Evolutionary conservation across 2,329 filamentous ascomycete genomes (phyloP), one percentile per base, ranked within the genome.

Genomic region (Diaporthe velutina): DNA sequence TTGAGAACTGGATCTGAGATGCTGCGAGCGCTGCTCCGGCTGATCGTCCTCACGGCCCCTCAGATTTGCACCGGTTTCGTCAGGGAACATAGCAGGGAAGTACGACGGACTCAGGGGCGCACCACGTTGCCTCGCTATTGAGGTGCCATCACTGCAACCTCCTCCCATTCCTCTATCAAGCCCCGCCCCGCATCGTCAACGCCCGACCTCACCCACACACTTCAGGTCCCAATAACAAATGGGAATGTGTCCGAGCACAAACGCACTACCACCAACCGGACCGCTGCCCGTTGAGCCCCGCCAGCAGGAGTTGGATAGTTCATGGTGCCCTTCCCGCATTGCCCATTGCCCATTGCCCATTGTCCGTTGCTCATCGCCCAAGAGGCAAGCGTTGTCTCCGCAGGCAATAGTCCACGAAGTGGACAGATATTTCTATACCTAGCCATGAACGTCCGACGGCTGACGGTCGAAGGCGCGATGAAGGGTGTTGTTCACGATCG

Each of bases 231-330:
- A 52, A 50, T 52, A 15, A 19, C 22, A 54, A 38, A 38, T 68
- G 64, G 64, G 30, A 40, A 30, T 54, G 33, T 52, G 57, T 64
- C 70, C 70, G 70, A 72, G 55, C 54, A 72, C 57, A 58, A 48
- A 30, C n/a, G n/a, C 38, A 30, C 57, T 28, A 40, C 33, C 19
- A 33, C 45, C 57, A 50, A 52, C 35, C 45, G 54, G 45, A 61
- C n/a, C 58, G 33, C 25, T 30, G 70, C 55, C 45, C 45, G 48
- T 61, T 28, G 45, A 72, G 58, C 70, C 70, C 55, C 57, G 38
- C 35, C 33, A 25, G 45, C 70, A 64, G 35, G 64, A 72, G 40
- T 13, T 42, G 64, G 42, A 35, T 33, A 17, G 52, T 25, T 10
- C 54, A 17, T 17, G 25, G 19, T n/a, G 57, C 70, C 45, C 19